A percentile compares a stretch with the other conserved stretches of the same genome.
These are phyloP conservation scores for Podospora bellae-mahoneyi DNA, from an alignment of 495 filamentous ascomycete species.

Conservation along the genomic window DNA sequence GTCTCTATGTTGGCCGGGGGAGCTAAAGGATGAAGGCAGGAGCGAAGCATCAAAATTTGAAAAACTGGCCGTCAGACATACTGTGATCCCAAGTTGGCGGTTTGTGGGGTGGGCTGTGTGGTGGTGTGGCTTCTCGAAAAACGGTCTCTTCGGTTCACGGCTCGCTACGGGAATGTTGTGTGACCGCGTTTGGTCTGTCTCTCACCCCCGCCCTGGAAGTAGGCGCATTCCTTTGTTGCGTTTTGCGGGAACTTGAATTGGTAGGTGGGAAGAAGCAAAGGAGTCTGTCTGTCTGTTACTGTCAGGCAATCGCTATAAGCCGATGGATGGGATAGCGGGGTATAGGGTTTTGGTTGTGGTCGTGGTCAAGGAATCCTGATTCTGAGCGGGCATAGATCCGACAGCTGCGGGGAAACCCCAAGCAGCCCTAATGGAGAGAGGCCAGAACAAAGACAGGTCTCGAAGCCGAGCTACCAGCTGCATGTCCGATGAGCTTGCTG, in stretches of 20 bases:
- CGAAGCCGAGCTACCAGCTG: slow-evolving; percentile 1
- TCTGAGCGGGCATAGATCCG: slow-evolving; percentile 8
- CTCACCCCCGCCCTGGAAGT: background rate
- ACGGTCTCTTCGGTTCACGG: background rate
- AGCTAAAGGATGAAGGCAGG: background rate
- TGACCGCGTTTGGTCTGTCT: slow-evolving; percentile 9
- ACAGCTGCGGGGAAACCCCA: slow-evolving; percentile 8
- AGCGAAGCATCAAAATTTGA: background rate
- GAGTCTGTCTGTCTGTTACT: background rate
- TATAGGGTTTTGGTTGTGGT: background rate
- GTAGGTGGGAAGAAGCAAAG: slow-evolving; percentile 4
- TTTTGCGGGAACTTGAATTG: slow-evolving; percentile 2
- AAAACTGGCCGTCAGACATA: background rate
- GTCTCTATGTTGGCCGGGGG: background rate
- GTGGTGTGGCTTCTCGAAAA: slow-evolving; percentile 12
- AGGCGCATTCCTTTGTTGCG: slow-evolving; percentile 17
- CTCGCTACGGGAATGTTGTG: slow-evolving; percentile 21
- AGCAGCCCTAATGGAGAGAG: background rate
- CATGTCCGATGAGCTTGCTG: slow-evolving; percentile 11
- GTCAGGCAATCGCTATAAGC: background rate
- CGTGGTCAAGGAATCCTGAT: slow-evolving; percentile 11
- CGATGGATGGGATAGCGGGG: slow-evolving; percentile 5
- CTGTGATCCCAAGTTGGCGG: background rate
- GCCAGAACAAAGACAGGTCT: slow-evolving; percentile 8
- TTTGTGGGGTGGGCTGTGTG: background rate